Evolutionary conservation across 176 grass and related monocot species (phyloP).

Genomic region (Hsuehochloa calcarea): DNA sequence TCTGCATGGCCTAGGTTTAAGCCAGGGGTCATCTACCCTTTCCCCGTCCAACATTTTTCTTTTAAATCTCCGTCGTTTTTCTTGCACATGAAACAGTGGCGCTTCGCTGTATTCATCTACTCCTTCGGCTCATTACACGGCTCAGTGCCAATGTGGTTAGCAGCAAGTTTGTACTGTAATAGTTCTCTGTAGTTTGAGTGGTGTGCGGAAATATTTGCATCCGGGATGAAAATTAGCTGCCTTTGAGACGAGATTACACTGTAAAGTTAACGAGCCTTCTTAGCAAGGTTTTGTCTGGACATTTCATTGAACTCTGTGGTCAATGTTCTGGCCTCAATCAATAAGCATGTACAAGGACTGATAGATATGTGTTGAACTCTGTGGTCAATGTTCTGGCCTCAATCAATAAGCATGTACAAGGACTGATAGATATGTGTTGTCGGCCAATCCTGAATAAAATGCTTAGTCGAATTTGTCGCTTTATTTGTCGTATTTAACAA

Average conservation of each 20-base stretch:
- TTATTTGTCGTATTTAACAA: background rate
- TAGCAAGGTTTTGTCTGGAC: conserved; percentile 5
- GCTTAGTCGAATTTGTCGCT: background rate
- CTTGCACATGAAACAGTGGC: conserved; percentile 41
- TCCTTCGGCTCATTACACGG: conserved; percentile 37
- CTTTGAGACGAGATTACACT: conserved; percentile 31
- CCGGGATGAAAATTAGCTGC: conserved; percentile 12
- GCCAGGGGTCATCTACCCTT: conserved; percentile 26
- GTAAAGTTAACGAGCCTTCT: conserved; percentile 36
- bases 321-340: background rate
- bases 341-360: conserved; percentile 18
- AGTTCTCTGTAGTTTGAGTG: conserved; percentile 39
- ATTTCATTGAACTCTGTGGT: background rate
- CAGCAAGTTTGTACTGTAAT: conserved; percentile 20
- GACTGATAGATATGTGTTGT: background rate
- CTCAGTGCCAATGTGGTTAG: conserved; percentile 16
- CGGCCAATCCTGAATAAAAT: background rate
- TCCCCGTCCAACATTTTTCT: conserved; percentile 11
- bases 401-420: conserved; percentile 27
- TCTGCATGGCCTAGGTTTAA: conserved; percentile 8
- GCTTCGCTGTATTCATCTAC: conserved; percentile 33
- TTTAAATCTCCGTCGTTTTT: conserved; percentile 17
- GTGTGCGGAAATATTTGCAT: conserved; percentile 31
- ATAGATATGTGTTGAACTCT: background rate
- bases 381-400: background rate